Percentiles rank a stretch among this genome's conserved stretches.
Evolutionary conservation across 257 asterid genomes (phyloP).

Genomic region (Salvia miltiorrhiza): DNA sequence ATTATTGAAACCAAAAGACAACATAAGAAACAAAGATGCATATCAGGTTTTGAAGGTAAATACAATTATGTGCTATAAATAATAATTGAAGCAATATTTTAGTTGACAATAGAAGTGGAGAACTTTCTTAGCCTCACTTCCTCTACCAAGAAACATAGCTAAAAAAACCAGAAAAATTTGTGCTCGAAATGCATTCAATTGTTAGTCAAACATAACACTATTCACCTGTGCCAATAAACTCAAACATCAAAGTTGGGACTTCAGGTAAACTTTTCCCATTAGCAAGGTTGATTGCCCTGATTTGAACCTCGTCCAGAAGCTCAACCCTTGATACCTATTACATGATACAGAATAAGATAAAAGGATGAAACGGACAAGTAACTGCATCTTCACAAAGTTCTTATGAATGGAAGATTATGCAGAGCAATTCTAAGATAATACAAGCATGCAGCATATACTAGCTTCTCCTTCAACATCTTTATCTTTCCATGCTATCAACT

Average conservation of each 20-base stretch:
- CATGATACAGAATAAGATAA: conserved; percentile 8
- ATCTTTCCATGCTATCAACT: background rate
- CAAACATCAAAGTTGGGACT: conserved; percentile 95
- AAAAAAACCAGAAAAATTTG: background rate
- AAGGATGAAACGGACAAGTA: conserved; percentile 8
- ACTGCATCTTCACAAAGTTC: background rate
- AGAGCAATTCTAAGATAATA: background rate
- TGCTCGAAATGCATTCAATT: too few relatives aligned
- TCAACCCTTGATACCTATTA: conserved; percentile 90
- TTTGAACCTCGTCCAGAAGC: conserved; percentile 95
- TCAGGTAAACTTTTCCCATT: conserved; percentile 88
- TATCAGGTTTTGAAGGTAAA: conserved; percentile 9
- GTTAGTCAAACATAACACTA: conserved; percentile 5
- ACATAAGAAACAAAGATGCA: conserved; percentile 11
- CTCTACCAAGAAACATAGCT: background rate
- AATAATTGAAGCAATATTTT: background rate
- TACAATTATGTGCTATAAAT: background rate
- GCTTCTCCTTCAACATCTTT: conserved; percentile 6
- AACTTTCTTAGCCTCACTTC: too few relatives aligned
- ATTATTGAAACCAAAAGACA: conserved; percentile 16
- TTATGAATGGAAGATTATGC: background rate
- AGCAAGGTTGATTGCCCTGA: conserved; percentile 84
- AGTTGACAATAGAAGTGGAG: too few relatives aligned
- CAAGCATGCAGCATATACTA: background rate
- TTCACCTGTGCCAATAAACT: conserved; percentile 96